Evolutionary conservation across 2,329 filamentous ascomycete genomes (phyloP).

Genomic region (Coniochaeta prunicola): DNA sequence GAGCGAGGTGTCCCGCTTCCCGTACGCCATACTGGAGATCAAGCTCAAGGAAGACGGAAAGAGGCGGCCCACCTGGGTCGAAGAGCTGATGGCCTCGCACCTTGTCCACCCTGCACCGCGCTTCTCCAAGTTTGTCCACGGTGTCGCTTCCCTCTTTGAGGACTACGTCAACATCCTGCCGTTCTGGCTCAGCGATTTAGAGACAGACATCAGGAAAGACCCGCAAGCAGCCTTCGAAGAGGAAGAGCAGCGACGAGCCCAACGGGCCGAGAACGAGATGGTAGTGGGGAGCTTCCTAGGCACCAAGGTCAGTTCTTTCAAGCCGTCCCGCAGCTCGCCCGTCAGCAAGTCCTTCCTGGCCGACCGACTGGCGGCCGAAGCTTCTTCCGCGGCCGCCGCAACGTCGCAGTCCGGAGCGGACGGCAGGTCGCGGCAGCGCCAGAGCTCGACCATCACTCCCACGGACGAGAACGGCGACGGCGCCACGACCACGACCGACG

Average conservation of each 20-base stretch:
- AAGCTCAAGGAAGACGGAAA: constrained; percentile 65
- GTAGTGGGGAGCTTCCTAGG: constrained; percentile 85
- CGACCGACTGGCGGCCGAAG: constrained; percentile 44
- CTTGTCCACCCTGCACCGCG: constrained; percentile 81
- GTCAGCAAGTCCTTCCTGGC: constrained; percentile 58
- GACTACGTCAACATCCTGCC: constrained; percentile 94
- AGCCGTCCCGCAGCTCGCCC: constrained; percentile 56
- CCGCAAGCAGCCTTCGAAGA: constrained; percentile 85
- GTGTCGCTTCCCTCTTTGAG: constrained; percentile 85
- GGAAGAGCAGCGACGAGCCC: constrained; percentile 77
- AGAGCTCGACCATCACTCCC: constrained; percentile 5
- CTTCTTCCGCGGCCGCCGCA: constrained; percentile 16
- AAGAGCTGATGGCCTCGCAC: constrained; percentile 88
- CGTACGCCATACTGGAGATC: constrained; percentile 86
- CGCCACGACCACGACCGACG: constrained; percentile 8
- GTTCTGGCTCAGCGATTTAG: constrained; percentile 90
- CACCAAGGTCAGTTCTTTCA: constrained; percentile 43
- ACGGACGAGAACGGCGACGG: constrained; percentile 10
- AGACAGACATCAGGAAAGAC: constrained; percentile 89
- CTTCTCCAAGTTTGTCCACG: constrained; percentile 97
- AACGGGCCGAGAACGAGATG: constrained; percentile 77
- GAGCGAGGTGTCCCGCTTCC: constrained; percentile 86
- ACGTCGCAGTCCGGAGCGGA: constrained; percentile 4
- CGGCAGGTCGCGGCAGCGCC: constrained; percentile 3
- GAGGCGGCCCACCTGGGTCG: constrained; percentile 72